These are phyloP conservation scores for Sisymbrium altissimum DNA, from an alignment of 345 rosid genomes.

Conservation along the genomic window DNA sequence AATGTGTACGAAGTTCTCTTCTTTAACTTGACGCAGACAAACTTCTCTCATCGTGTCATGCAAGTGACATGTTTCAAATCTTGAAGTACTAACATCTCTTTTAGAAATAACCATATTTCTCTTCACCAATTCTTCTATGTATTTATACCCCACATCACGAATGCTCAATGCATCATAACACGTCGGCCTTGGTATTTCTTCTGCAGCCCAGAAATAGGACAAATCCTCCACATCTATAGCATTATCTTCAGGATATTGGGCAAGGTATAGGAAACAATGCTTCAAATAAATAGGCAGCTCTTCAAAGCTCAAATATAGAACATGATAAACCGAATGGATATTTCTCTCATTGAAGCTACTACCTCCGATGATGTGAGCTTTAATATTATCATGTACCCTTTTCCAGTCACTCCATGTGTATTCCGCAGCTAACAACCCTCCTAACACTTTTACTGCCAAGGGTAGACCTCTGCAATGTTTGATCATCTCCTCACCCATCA, in stretches of 20 bases:
- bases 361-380: neutral
- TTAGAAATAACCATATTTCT: constrained; percentile 33
- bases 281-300: constrained; percentile 17
- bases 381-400: neutral
- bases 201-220: constrained; percentile 38
- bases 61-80: neutral
- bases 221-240: constrained; percentile 25
- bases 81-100: neutral
- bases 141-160: constrained; percentile 21
- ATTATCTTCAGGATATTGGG: constrained; percentile 17
- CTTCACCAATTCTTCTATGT: constrained; percentile 27
- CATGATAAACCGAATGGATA: neutral
- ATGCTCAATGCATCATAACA: neutral
- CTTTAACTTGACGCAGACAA: constrained; percentile 14
- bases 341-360: neutral
- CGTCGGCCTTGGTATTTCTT: constrained; percentile 24
- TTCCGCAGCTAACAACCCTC: constrained; percentile 5
- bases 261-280: constrained; percentile 8
- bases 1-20: constrained; percentile 1
- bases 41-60: constrained; percentile 28
- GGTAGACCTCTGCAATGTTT: neutral
- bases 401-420: neutral
- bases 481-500: neutral
- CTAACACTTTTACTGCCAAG: neutral
- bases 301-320: constrained; percentile 19